A percentile compares a stretch with the other conserved stretches of the same genome.
These are phyloP conservation scores for Tricholoma furcatifolium DNA, from an alignment of 768 basidiomycete species.

Conservation along the genomic window DNA sequence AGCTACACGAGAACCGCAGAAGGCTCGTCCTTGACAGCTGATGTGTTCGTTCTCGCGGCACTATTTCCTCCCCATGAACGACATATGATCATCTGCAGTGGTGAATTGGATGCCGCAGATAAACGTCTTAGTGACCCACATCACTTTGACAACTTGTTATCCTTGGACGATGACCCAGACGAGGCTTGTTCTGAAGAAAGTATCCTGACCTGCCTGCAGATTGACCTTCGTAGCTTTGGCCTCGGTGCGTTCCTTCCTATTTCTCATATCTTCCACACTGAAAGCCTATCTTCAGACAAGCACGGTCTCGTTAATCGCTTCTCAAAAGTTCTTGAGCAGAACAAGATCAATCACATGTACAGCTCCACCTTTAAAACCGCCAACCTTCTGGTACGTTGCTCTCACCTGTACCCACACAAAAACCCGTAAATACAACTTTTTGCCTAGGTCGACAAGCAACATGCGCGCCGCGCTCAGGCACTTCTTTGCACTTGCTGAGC, in stretches of 20 bases:
- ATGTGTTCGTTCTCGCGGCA: constrained; percentile 61
- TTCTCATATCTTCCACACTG: constrained; percentile 1
- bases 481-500: background rate
- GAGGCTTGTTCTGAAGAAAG: constrained; percentile 32
- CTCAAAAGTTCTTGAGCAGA: constrained; percentile 68
- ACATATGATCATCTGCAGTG: constrained; percentile 73
- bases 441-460: constrained; percentile 52
- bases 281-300: constrained; percentile 51
- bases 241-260: constrained; percentile 45
- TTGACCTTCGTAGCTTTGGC: constrained; percentile 72
- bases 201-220: constrained; percentile 66
- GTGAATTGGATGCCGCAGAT: constrained; percentile 63
- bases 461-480: constrained; percentile 52
- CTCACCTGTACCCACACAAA: background rate
- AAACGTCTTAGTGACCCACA: constrained; percentile 28
- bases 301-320: constrained; percentile 77
- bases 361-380: constrained; percentile 83
- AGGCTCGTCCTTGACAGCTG: constrained; percentile 75
- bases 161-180: constrained; percentile 33
- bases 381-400: constrained; percentile 60
- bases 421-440: background rate
- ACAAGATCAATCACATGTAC: constrained; percentile 82
- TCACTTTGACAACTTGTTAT: constrained; percentile 29
- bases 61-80: constrained; percentile 72
- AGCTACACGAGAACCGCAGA: constrained; percentile 77